Conservation (phyloP, 768 basidiomycete species). For the Podaxis carcinomalis region DNA sequence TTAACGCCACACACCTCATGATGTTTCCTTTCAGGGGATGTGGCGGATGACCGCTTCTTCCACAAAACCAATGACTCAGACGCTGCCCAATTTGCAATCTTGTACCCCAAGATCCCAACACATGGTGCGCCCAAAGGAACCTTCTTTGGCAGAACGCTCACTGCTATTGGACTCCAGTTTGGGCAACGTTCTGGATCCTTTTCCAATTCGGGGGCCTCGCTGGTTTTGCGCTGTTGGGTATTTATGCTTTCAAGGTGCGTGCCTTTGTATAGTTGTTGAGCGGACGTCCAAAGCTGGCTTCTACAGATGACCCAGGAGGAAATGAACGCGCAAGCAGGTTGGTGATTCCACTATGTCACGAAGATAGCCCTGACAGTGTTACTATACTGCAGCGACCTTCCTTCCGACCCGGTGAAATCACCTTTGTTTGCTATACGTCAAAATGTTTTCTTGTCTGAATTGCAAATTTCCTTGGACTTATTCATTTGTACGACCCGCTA, state of each 20-base stretch:
- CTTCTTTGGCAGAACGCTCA: background rate
- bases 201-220: slow-evolving; percentile 74
- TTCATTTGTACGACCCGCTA: background rate
- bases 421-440: background rate
- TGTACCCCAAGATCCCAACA: slow-evolving; percentile 68
- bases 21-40: slow-evolving; percentile 61
- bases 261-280: background rate
- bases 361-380: background rate
- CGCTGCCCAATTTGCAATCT: slow-evolving; percentile 79
- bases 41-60: slow-evolving; percentile 91
- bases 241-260: slow-evolving; percentile 75
- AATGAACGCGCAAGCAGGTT: slow-evolving; percentile 74
- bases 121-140: slow-evolving; percentile 47
- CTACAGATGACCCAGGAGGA: slow-evolving; percentile 46
- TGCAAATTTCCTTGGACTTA: background rate
- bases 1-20: background rate
- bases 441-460: background rate
- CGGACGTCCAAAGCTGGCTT: slow-evolving; percentile 6
- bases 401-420: slow-evolving; percentile 46
- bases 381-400: slow-evolving; percentile 43
- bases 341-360: slow-evolving; percentile 6
- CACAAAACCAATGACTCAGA: slow-evolving; percentile 93
- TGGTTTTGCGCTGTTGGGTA: slow-evolving; percentile 77
- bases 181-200: slow-evolving; percentile 83
- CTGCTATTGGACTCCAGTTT: slow-evolving; percentile 42